These are phyloP conservation scores for Hypomyces perniciosus DNA, from an alignment of 2,329 filamentous ascomycete genomes.

Conservation along the genomic window DNA sequence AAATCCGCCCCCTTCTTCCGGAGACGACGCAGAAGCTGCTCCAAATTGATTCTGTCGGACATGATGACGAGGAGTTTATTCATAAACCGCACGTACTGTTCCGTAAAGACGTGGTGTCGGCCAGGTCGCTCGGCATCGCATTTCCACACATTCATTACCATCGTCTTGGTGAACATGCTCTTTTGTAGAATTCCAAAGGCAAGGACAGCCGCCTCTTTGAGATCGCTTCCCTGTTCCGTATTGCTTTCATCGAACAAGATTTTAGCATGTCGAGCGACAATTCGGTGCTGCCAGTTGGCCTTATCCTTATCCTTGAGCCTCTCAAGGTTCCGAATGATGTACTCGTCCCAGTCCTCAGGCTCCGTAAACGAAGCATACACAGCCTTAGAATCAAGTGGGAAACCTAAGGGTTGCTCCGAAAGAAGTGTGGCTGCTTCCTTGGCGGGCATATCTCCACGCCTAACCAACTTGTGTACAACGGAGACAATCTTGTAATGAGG, in stretches of 20 bases:
- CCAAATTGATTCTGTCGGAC: slow-evolving; percentile 68
- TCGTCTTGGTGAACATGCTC: slow-evolving; percentile 82
- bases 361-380: slow-evolving; percentile 30
- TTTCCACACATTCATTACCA: slow-evolving; percentile 92
- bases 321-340: slow-evolving; percentile 45
- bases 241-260: slow-evolving; percentile 47
- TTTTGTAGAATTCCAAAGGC: slow-evolving; percentile 70
- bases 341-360: slow-evolving; percentile 55
- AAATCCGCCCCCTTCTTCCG: slow-evolving; percentile 76
- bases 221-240: slow-evolving; percentile 32
- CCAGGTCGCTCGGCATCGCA: slow-evolving; percentile 80
- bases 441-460: slow-evolving; percentile 41
- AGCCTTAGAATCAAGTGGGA: slow-evolving; percentile 28
- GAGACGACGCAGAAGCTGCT: slow-evolving; percentile 71
- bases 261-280: slow-evolving; percentile 66
- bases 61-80: slow-evolving; percentile 67
- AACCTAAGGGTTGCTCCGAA: slow-evolving; percentile 49
- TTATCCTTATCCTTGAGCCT: slow-evolving; percentile 68
- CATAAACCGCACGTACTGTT: slow-evolving; percentile 79
- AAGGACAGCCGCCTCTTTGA: slow-evolving; percentile 62
- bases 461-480: slow-evolving; percentile 74
- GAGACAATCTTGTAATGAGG: slow-evolving; percentile 90
- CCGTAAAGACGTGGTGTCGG: slow-evolving; percentile 86
- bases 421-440: slow-evolving; percentile 47
- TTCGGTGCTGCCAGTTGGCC: slow-evolving; percentile 91